phyloP scores from a whole-genome alignment of 2,329 filamentous ascomycete species.

The Beauveria brongniartii region DNA sequence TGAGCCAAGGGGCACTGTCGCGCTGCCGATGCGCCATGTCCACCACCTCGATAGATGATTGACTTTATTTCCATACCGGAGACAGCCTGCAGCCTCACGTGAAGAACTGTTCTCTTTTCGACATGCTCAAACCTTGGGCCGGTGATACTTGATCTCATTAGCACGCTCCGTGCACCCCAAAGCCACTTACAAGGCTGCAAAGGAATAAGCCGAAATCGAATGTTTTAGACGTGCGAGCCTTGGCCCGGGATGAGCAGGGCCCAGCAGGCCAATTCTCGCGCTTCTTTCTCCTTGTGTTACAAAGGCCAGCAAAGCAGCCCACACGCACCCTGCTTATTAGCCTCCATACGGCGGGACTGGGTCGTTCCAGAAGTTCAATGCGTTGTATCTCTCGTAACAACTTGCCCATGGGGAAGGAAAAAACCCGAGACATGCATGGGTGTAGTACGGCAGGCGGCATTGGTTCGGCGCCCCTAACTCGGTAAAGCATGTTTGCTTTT shows the following conservation, averaged over 20 bases:
- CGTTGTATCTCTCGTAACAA: neutral
- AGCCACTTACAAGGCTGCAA: neutral
- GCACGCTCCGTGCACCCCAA: neutral
- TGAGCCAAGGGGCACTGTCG: neutral
- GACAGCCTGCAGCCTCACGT: neutral
- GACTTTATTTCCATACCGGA: neutral
- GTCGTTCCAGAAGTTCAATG: constrained; percentile 1
- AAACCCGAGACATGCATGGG: neutral
- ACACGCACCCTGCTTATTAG: neutral
- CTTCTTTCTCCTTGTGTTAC: neutral
- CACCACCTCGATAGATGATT: neutral
- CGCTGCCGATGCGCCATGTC: neutral
- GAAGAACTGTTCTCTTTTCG: neutral
- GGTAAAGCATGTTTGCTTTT: neutral
- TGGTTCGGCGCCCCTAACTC: neutral
- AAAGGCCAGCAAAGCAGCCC: neutral
- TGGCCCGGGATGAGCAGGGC: neutral
- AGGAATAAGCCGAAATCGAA: neutral
- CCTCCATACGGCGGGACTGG: neutral
- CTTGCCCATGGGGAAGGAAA: neutral
- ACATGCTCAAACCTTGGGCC: neutral
- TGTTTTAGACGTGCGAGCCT: neutral
- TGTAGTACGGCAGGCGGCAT: neutral
- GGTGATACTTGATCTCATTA: neutral
- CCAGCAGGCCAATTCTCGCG: neutral